Conservation (phyloP, 495 filamentous ascomycete species). For the Tuber microsphaerosporum region DNA sequence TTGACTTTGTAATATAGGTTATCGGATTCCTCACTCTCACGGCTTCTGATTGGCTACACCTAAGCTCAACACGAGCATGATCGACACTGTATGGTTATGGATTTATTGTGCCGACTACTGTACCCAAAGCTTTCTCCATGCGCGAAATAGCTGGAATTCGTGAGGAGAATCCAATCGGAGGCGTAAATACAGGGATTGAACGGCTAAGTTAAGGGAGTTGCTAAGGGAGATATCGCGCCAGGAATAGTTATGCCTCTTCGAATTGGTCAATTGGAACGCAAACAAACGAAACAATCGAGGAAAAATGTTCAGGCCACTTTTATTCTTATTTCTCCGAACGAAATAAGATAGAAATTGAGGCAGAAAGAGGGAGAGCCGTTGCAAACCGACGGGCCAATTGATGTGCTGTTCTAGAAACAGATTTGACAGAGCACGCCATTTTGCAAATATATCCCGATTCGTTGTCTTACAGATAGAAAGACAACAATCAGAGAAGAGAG, state of each 20-base stretch:
- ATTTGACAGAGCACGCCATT: not conserved
- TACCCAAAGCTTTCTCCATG: not conserved
- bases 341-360: not conserved
- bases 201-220: not conserved
- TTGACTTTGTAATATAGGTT: not conserved
- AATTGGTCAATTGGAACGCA: not conserved
- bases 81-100: not conserved
- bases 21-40: not conserved
- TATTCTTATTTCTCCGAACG: not conserved
- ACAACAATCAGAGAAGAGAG: not conserved
- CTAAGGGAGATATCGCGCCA: not conserved
- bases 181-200: not conserved
- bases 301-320: not conserved
- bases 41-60: not conserved
- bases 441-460: not conserved
- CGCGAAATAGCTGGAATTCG: not conserved
- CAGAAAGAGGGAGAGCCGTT: not conserved
- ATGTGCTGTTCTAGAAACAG: not conserved
- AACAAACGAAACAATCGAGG: not conserved
- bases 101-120: slow-evolving; percentile 1
- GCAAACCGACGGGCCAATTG: not conserved
- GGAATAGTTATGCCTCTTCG: not conserved
- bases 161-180: not conserved
- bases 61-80: not conserved
- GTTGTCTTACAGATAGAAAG: not conserved